Evolutionary conservation across 805 yeast genomes (phyloP), one percentile per base, ranked within the genome.

Genomic region (Metschnikowia aberdeeniae): DNA sequence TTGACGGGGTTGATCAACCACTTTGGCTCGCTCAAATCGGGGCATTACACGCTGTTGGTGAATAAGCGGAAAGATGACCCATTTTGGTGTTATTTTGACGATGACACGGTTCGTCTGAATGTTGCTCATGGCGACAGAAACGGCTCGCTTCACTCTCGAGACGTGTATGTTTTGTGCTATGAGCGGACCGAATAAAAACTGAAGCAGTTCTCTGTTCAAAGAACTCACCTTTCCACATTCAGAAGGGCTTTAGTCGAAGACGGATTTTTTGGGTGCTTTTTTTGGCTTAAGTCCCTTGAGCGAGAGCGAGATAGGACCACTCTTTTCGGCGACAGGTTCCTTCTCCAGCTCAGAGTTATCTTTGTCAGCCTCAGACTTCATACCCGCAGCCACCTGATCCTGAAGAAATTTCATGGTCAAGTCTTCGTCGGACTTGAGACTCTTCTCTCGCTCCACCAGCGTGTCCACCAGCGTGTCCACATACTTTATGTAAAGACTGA

Each of bases 51-150:
- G 1, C 70, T 89, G 0, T 63, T 83, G 37, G 81, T 83, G 3
- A 77, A 81, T 54, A 82, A 75, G 54, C 56, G 69, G 1, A 50
- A 49, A 6, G 40, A 40, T 10, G 50, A 56, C 34, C 81, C 81
- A 29, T 68, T 70, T 53, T 86, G 93, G 93, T 81, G 83, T 50
- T 76, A 76, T 50, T 86, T 86, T 61, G 92, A 86, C 59, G 95
- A 86, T 62, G 92, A 85, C 41, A 68, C 65, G 35, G 77, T 76
- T 33, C 69, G 73, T 56, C 50, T 61, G 37, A 72, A 71, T 50
- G 56, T 71, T 19, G 56, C 66, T 6, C 83, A 79, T 53, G 84
- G 80, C 29, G 70, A 70, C 55, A 52, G 53, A 20, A 30, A 42
- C 36, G 50, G 47, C 36, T 60, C 63, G 41, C 50, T 64, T 42